These are phyloP conservation scores for Astragalus membranaceus DNA, from an alignment of 306 rosid genomes.

Conservation along the genomic window DNA sequence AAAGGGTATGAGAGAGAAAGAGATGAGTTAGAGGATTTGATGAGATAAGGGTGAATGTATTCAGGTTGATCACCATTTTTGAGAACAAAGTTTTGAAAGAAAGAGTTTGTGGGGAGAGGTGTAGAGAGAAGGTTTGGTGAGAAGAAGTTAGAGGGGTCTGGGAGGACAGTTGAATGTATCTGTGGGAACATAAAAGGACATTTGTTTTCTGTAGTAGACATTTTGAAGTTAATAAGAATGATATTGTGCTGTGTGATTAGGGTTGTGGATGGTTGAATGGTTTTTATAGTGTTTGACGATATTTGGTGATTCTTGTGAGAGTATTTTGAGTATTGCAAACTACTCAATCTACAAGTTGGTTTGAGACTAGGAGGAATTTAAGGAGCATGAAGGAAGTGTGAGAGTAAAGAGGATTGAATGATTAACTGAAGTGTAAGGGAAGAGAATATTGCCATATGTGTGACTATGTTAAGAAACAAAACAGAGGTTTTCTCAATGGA, in stretches of 20 bases:
- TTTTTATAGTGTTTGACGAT: background rate
- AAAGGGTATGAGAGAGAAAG: constrained; percentile 62
- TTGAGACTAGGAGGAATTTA: background rate
- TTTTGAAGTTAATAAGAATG: background rate
- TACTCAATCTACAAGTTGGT: constrained; percentile 4
- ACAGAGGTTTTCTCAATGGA: background rate
- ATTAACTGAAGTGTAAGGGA: constrained; percentile 16
- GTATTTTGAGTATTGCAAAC: background rate
- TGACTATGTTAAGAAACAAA: background rate
- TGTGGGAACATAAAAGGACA: constrained; percentile 54
- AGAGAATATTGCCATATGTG: background rate
- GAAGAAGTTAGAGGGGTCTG: constrained; percentile 75
- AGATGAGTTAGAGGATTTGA: constrained; percentile 52
- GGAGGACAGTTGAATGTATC: constrained; percentile 53
- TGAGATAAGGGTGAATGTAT: constrained; percentile 70
- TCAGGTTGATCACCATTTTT: constrained; percentile 75
- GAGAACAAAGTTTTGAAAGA: constrained; percentile 71
- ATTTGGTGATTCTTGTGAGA: background rate
- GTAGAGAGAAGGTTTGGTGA: constrained; percentile 40
- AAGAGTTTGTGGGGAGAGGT: constrained; percentile 82
- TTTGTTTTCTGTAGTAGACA: background rate
- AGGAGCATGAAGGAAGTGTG: constrained; percentile 11
- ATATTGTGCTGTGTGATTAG: background rate
- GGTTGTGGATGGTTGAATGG: background rate
- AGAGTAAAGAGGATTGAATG: constrained; percentile 24